These are phyloP conservation scores for Crinitomyces ghanaensis DNA, from an alignment of 805 yeast genomes.

Conservation along the genomic window DNA sequence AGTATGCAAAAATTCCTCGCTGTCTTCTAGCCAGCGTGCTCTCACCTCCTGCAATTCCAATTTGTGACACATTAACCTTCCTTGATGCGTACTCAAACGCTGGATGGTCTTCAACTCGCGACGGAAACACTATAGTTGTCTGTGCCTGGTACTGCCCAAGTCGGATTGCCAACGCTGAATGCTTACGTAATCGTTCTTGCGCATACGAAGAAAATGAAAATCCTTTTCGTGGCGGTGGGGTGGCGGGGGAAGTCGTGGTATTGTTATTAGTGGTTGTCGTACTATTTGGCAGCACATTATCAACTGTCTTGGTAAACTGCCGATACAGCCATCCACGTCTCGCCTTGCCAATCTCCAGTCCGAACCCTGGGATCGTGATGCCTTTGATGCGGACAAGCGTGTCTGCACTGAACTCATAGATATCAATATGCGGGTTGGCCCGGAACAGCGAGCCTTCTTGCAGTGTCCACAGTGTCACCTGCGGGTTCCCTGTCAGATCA, in stretches of 20 bases:
- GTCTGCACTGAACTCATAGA: slow-evolving; percentile 44
- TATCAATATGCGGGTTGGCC: slow-evolving; percentile 39
- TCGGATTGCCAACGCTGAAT: neutral
- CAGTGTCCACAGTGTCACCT: slow-evolving; percentile 48
- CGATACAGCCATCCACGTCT: slow-evolving; percentile 70
- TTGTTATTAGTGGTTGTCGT: neutral
- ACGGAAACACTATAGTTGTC: too few relatives aligned
- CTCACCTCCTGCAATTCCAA: slow-evolving; percentile 21
- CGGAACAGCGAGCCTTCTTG: slow-evolving; percentile 37
- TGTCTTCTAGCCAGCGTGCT: slow-evolving; percentile 14
- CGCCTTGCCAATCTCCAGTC: slow-evolving; percentile 40
- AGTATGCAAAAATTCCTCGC: slow-evolving; percentile 26
- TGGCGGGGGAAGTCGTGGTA: slow-evolving; percentile 4
- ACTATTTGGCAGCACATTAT: neutral
- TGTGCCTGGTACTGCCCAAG: neutral
- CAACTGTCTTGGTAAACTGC: slow-evolving; percentile 5
- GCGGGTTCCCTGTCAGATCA: slow-evolving; percentile 55
- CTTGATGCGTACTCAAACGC: slow-evolving; percentile 25
- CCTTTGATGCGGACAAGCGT: slow-evolving; percentile 18
- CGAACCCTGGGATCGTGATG: slow-evolving; percentile 27
- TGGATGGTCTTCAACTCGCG: slow-evolving; percentile 6
- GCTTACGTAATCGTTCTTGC: slow-evolving; percentile 13
- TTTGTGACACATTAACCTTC: slow-evolving; percentile 26
- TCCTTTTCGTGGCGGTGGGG: slow-evolving; percentile 10
- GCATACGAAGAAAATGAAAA: slow-evolving; percentile 21